Conservation (phyloP, 2,329 filamentous ascomycete species). For the Epichloe hybrida region DNA sequence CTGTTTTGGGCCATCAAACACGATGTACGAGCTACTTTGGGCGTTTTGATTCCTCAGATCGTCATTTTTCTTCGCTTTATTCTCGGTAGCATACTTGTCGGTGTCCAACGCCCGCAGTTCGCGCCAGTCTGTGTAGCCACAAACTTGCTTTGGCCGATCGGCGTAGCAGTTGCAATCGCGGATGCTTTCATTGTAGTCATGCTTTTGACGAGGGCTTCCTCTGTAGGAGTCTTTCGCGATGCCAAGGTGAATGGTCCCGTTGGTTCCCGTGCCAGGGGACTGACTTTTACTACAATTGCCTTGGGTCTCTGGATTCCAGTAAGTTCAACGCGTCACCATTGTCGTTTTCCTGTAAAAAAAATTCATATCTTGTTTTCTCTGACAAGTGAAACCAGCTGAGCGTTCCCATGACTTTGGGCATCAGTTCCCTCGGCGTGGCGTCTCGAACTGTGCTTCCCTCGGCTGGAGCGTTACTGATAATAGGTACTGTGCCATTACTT, state of each 20-base stretch:
- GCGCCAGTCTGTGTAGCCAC: slow-evolving; percentile 37
- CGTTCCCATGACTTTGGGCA: slow-evolving; percentile 36
- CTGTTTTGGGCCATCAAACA: slow-evolving; percentile 36
- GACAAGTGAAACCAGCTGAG: slow-evolving; percentile 28
- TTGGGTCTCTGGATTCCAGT: slow-evolving; percentile 42
- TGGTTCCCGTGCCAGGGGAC: slow-evolving; percentile 23
- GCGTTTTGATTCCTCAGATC: slow-evolving; percentile 30
- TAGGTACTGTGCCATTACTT: slow-evolving; percentile 24
- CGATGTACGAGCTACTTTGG: slow-evolving; percentile 22
- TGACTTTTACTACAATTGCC: slow-evolving; percentile 28
- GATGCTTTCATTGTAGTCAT: slow-evolving; percentile 32
- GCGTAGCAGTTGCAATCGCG: slow-evolving; percentile 29
- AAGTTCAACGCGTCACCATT: slow-evolving; percentile 14
- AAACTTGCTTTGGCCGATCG: slow-evolving; percentile 30
- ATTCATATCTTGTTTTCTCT: background rate
- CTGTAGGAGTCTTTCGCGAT: slow-evolving; percentile 21
- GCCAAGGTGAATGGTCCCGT: slow-evolving; percentile 14
- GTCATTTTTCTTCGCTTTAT: slow-evolving; percentile 34
- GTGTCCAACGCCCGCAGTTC: slow-evolving; percentile 39
- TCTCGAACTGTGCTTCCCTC: slow-evolving; percentile 37
- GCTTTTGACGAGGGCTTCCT: slow-evolving; percentile 28
- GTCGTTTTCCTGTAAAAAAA: background rate
- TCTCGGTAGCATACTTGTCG: slow-evolving; percentile 40
- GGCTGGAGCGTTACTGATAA: slow-evolving; percentile 32
- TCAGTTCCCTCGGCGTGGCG: slow-evolving; percentile 26